Conservation (phyloP, 108 stramenopile species). For the Nitzschia putrida region DNA sequence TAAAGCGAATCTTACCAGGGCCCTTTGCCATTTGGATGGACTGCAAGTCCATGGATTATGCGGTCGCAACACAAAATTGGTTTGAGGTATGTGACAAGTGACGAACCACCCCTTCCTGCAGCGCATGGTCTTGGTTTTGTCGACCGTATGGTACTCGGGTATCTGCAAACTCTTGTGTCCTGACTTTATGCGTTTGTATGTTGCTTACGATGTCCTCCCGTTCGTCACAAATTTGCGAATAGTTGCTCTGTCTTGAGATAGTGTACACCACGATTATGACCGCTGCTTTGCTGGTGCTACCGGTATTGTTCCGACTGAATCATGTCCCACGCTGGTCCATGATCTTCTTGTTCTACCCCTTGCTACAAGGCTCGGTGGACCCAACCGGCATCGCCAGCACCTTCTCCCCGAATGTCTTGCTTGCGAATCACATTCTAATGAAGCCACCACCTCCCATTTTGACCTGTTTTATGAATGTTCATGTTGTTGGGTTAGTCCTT, state of each 20-base stretch:
- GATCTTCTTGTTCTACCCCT: constrained; percentile 33
- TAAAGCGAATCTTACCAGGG: constrained; percentile 5
- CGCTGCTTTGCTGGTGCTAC: constrained; percentile 44
- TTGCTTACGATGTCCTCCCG: background rate
- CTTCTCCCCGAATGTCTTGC: constrained; percentile 48
- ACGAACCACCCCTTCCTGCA: too few species aligned
- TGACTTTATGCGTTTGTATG: too few species aligned
- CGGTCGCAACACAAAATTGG: background rate
- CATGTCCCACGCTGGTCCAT: constrained; percentile 25
- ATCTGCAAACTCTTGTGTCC: too few species aligned
- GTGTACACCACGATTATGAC: constrained; percentile 32
- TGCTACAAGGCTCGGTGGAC: constrained; percentile 49
- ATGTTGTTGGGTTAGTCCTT: constrained; percentile 38
- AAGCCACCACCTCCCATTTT: background rate
- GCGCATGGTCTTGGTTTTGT: too few species aligned
- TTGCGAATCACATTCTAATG: constrained; percentile 25
- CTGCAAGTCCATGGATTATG: constrained; percentile 10
- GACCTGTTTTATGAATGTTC: background rate
- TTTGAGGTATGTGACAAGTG: too few species aligned
- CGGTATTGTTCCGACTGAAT: constrained; percentile 49
- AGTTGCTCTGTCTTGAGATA: constrained; percentile 39
- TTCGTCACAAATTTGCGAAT: background rate
- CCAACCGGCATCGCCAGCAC: constrained; percentile 28
- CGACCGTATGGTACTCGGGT: too few species aligned
- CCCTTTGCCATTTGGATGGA: background rate